Conservation (phyloP, 2,329 filamentous ascomycete species). For the Arthrobotrys pseudoclavata region DNA sequence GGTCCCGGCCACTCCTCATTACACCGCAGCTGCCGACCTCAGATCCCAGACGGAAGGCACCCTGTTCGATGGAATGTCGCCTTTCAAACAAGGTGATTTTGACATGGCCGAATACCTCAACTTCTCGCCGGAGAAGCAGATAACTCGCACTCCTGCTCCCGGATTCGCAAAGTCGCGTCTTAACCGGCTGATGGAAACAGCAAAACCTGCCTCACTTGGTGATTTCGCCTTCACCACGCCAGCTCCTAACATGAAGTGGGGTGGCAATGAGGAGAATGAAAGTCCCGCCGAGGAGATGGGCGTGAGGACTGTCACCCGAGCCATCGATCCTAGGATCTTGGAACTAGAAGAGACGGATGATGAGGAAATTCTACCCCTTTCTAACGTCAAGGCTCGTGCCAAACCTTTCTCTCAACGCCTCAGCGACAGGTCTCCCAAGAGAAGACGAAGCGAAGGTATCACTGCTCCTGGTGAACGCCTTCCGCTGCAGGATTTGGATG, state of each 20-base stretch:
- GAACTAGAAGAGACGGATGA: conserved; percentile 8
- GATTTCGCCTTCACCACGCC: conserved; percentile 39
- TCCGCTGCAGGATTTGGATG: conserved; percentile 29
- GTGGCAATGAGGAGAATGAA: conserved; percentile 50
- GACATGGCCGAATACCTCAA: conserved; percentile 38
- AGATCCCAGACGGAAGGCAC: conserved; percentile 9
- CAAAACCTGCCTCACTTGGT: background rate
- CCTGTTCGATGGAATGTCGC: conserved; percentile 24
- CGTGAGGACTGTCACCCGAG: conserved; percentile 16
- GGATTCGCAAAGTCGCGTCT: conserved; percentile 16
- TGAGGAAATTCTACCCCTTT: conserved; percentile 19
- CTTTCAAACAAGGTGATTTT: conserved; percentile 28
- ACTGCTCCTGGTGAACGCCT: background rate
- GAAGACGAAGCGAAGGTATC: conserved; percentile 31
- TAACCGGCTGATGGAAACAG: conserved; percentile 20
- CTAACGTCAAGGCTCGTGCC: conserved; percentile 37
- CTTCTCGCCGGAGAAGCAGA: conserved; percentile 31
- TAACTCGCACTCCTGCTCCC: conserved; percentile 3
- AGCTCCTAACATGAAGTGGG: conserved; percentile 21
- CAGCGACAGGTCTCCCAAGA: conserved; percentile 41
- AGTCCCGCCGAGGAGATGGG: conserved; percentile 4
- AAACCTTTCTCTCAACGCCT: conserved; percentile 47
- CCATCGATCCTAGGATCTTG: conserved; percentile 37
- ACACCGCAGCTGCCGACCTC: background rate
- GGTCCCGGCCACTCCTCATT: background rate